These are phyloP conservation scores for Aspergillus sp. DNA, from an alignment of 2,329 filamentous ascomycete genomes.

Conservation along the genomic window DNA sequence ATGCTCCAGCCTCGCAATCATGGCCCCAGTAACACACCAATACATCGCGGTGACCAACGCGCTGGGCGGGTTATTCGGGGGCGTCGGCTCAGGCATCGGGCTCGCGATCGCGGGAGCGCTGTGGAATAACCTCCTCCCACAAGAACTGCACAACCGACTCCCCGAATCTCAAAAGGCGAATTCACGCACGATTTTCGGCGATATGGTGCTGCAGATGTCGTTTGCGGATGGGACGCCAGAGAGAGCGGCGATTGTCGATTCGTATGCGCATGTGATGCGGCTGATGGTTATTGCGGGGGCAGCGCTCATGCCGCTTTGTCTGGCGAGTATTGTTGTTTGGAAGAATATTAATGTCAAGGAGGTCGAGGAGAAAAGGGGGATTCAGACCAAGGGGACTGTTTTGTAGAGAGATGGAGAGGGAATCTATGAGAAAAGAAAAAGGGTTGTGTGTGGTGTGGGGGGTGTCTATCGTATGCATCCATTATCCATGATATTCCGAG, in stretches of 20 bases:
- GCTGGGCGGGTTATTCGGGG: slow-evolving; percentile 27
- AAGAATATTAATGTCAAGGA: slow-evolving; percentile 11
- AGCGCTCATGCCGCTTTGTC: slow-evolving; percentile 9
- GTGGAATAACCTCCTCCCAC: slow-evolving; percentile 29
- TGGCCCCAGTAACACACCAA: slow-evolving; percentile 29
- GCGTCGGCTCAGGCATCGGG: slow-evolving; percentile 28
- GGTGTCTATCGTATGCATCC: too few species aligned
- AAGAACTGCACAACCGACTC: slow-evolving; percentile 21
- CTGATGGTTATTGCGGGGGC: slow-evolving; percentile 45
- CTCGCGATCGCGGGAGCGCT: slow-evolving; percentile 30
- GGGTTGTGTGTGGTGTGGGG: too few species aligned
- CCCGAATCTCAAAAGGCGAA: slow-evolving; percentile 23
- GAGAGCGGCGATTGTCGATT: slow-evolving; percentile 49
- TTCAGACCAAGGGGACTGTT: slow-evolving; percentile 17
- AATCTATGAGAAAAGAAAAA: too few species aligned
- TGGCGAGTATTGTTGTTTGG: slow-evolving; percentile 11
- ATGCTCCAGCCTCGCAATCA: slow-evolving; percentile 27
- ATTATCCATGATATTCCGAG: too few species aligned
- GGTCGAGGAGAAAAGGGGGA: slow-evolving; percentile 11
- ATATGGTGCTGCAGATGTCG: slow-evolving; percentile 20
- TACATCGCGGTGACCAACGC: slow-evolving; percentile 29
- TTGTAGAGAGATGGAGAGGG: not conserved
- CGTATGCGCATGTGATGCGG: slow-evolving; percentile 55
- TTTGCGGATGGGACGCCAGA: slow-evolving; percentile 49
- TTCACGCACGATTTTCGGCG: slow-evolving; percentile 23